phyloP scores from a whole-genome alignment of 2,329 filamentous ascomycete species.

The Cytospora chrysosperma region DNA sequence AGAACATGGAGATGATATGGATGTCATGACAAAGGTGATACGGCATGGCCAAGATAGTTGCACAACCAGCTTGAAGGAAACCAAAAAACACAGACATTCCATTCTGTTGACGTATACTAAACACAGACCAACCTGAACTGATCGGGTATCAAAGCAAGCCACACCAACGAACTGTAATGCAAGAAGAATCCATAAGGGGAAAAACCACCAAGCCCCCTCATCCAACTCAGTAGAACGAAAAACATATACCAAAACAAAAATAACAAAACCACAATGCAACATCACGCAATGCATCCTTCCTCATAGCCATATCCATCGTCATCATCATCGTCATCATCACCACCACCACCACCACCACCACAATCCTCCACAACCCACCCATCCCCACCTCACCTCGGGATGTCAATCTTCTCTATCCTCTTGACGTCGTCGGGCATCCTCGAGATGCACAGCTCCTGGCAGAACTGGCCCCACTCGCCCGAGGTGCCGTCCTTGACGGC shows the following conservation, averaged over 20 bases:
- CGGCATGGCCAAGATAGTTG: not conserved
- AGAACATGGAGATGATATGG: not conserved
- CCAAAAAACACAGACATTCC: not conserved
- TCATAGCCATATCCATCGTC: not conserved
- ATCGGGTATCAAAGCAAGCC: not conserved
- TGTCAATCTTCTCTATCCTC: slow-evolving; percentile 45
- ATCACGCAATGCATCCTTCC: not conserved
- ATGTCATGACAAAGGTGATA: not conserved
- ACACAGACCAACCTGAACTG: not conserved
- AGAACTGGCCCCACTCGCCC: slow-evolving; percentile 76
- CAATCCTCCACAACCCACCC: no score
- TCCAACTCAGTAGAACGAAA: no score
- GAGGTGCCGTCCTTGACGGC: slow-evolving; percentile 76
- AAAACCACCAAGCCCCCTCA: not conserved
- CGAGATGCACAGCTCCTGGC: slow-evolving; percentile 65
- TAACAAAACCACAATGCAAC: not conserved
- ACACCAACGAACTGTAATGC: not conserved
- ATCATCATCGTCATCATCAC: not conserved
- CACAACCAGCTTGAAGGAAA: not conserved
- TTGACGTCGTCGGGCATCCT: slow-evolving; percentile 60
- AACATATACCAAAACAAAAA: no score
- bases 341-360: no score
- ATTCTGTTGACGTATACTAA: not conserved
- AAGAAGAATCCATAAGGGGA: not conserved
- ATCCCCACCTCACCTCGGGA: not conserved